These are phyloP conservation scores for Raddia distichophylla DNA, from an alignment of 176 grass and related monocot species.

Conservation along the genomic window DNA sequence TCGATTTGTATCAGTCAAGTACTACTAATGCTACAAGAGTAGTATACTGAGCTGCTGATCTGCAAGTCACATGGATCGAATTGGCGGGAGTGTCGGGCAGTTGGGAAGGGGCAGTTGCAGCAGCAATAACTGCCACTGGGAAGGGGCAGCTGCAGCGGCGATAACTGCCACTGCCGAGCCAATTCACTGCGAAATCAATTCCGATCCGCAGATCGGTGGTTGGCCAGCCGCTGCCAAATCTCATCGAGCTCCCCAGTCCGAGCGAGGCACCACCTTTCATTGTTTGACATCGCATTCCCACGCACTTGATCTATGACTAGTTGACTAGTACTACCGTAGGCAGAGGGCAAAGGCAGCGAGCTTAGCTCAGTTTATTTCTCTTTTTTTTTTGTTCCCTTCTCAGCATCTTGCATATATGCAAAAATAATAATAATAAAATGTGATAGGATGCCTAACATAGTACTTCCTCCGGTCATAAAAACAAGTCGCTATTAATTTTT, in stretches of 20 bases:
- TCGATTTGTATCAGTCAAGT: too few relatives aligned
- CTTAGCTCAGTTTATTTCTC: not conserved
- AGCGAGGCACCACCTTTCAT: not conserved
- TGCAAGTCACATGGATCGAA: not conserved
- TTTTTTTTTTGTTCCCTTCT: not conserved
- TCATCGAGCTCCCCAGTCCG: too few relatives aligned
- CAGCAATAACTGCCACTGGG: too few relatives aligned
- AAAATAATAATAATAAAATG: not conserved
- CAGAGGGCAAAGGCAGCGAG: not conserved
- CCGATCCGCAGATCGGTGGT: too few relatives aligned
- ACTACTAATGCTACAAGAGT: not conserved
- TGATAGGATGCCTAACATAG: not conserved
- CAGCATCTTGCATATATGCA: too few relatives aligned
- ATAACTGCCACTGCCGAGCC: too few relatives aligned
- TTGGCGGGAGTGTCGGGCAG: not conserved
- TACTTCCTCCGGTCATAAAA: not conserved
- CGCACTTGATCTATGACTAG: not conserved
- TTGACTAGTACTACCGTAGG: too few relatives aligned
- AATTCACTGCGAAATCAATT: too few relatives aligned
- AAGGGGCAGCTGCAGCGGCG: too few relatives aligned
- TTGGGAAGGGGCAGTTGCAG: constrained; percentile 16
- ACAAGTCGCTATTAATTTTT: too few relatives aligned
- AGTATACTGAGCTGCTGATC: not conserved
- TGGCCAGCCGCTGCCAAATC: too few relatives aligned
- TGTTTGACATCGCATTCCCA: not conserved